These are phyloP conservation scores for Wickerhamomyces pijperi DNA, from an alignment of 805 yeast species.

Conservation along the genomic window DNA sequence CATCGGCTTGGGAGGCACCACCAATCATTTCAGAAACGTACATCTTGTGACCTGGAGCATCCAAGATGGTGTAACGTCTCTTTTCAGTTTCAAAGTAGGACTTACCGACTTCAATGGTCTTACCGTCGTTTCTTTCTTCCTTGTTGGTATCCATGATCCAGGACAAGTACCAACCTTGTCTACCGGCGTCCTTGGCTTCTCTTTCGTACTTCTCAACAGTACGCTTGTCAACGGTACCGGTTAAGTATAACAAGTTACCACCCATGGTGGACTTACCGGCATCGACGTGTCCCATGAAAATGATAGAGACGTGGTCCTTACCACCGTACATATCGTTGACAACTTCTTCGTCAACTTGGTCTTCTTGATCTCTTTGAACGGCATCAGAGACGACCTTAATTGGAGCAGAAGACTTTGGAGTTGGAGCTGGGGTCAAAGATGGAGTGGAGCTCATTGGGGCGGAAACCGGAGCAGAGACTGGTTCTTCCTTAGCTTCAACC, in stretches of 20 bases:
- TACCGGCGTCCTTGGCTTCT: conserved; percentile 98
- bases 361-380: conserved; percentile 60
- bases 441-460: conserved; percentile 10
- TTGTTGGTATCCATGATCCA: conserved; percentile 99
- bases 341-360: conserved; percentile 73
- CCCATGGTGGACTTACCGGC: conserved; percentile 99
- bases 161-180: conserved; percentile 98
- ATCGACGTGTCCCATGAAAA: conserved; percentile 99
- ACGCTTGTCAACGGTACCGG: conserved; percentile 97
- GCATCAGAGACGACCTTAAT: conserved; percentile 28
- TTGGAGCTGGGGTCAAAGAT: conserved; percentile 14
- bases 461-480: conserved; percentile 15
- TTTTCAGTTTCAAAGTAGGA: conserved; percentile 96
- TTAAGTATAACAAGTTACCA: conserved; percentile 85
- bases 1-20: conserved; percentile 99
- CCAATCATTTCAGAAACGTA: conserved; percentile 99
- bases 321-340: conserved; percentile 93
- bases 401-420: conserved; percentile 11
- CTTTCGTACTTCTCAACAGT: conserved; percentile 96
- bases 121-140: conserved; percentile 98
- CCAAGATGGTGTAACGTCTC: conserved; percentile 94
- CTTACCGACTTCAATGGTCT: conserved; percentile 97
- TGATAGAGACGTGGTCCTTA: conserved; percentile 92
- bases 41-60: conserved; percentile 99
- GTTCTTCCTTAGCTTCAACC: conserved; percentile 16